These are phyloP conservation scores for Leccinum subgranulosum DNA, from an alignment of 768 basidiomycete species.

Conservation along the genomic window DNA sequence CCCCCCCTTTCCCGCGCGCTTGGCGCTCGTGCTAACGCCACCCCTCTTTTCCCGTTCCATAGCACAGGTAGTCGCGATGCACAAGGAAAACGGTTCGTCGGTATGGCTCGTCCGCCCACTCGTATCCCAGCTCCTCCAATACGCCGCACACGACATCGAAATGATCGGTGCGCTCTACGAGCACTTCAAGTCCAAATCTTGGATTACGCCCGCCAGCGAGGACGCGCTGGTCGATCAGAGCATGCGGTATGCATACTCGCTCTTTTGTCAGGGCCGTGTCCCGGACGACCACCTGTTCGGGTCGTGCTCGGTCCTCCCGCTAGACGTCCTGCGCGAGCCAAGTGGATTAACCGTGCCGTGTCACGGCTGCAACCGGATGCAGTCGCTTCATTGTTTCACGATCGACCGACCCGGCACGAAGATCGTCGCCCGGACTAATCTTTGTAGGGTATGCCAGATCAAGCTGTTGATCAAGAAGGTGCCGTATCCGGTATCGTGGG, in stretches of 20 bases:
- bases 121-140: slow-evolving; percentile 32
- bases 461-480: slow-evolving; percentile 27
- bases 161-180: slow-evolving; percentile 37
- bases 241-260: slow-evolving; percentile 29
- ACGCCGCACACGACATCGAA: slow-evolving; percentile 42
- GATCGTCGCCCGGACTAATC: slow-evolving; percentile 22
- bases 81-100: slow-evolving; percentile 26
- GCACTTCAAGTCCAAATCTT: slow-evolving; percentile 26
- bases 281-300: slow-evolving; percentile 26
- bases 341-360: slow-evolving; percentile 23
- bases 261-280: slow-evolving; percentile 28
- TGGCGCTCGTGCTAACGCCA: background rate
- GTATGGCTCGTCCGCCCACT: slow-evolving; percentile 41
- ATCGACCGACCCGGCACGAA: slow-evolving; percentile 6
- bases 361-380: slow-evolving; percentile 24
- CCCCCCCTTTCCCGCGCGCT: no score
- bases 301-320: slow-evolving; percentile 21
- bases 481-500: slow-evolving; percentile 20
- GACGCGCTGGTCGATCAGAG: slow-evolving; percentile 20
- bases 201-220: slow-evolving; percentile 22
- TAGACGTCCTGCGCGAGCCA: slow-evolving; percentile 27
- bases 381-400: slow-evolving; percentile 30
- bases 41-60: background rate
- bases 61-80: slow-evolving; percentile 39
- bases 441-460: slow-evolving; percentile 32